Base-by-base conservation (phyloP, 2,329 filamentous ascomycete genomes). In the Colletotrichum somersetense region DNA sequence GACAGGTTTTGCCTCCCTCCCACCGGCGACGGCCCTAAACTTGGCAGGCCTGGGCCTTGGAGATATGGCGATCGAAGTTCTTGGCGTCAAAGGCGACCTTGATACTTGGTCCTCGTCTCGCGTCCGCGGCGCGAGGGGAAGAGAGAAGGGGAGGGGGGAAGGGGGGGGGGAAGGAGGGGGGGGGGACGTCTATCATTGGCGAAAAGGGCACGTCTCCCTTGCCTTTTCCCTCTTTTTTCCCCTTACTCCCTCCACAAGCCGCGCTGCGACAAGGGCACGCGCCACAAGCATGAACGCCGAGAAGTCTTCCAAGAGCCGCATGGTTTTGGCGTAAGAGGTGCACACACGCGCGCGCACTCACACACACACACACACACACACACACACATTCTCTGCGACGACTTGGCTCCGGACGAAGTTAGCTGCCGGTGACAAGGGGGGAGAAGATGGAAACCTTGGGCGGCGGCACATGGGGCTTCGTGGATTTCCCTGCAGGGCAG, bases 271-370 rank as follows among this genome's bases (percentile, higher is more conserved):
- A 23, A n/a, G 53, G 20, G 40, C 50, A 52, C 42, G 6, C 42
- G 1, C 42, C 42, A 30, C 20, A 6, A 46, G 67, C 67, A 69
- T 69, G 26, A 57, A 59, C 62, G 67, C 62, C 44, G 62, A 59
- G 53, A 66, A 59, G 30, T n/a, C 52, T 69, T 69, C 53, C 62
- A 69, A 59, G 61, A 66, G 62, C 67, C 67, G 67, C 67, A 66
- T 58, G 62, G 20, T 18, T 56, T 35, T 2, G 26, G 10, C 2
- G 26, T 4, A 18, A 16, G 50, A 26, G 11, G 48, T 50, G 48
- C n/a, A 16, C 23, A 18, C 50, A 5, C 50, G 18, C 23, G 1
- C 5, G 11, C 30, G 1, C 8, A 20, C 18, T 6, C 30, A 30
- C 18, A 33, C 18, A 20, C 30, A 10, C 16, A 18, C 26, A 33